Evolutionary conservation across 1,284 basidiomycete species (phyloP).

Genomic region (Trametes polyzona): DNA sequence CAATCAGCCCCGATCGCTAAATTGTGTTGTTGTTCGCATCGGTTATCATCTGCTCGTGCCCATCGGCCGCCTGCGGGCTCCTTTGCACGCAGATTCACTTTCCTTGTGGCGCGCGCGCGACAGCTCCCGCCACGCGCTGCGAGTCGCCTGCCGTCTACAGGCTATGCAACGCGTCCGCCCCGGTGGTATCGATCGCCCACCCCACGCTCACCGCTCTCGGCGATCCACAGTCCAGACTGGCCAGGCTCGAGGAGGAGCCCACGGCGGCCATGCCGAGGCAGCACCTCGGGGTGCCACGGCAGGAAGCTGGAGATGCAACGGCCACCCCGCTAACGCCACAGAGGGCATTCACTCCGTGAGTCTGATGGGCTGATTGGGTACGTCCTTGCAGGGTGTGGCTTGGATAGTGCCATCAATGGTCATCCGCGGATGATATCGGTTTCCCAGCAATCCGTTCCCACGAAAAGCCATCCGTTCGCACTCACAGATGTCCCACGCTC

Average conservation of each 20-base stretch:
- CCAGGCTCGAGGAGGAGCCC: background rate
- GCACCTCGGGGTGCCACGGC: constrained; percentile 22
- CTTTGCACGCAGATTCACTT: background rate
- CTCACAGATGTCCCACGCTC: too few species aligned
- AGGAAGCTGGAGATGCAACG: constrained; percentile 19
- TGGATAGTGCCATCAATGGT: constrained; percentile 9
- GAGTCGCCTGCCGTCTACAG: background rate
- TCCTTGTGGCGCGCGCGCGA: background rate
- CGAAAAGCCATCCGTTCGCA: too few species aligned
- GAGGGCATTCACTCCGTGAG: constrained; percentile 23
- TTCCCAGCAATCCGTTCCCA: too few species aligned
- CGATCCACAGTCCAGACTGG: background rate
- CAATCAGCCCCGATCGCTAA: constrained; percentile 17
- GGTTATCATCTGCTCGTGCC: constrained; percentile 20
- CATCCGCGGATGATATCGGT: too few species aligned
- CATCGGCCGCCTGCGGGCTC: constrained; percentile 9
- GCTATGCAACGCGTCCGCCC: background rate
- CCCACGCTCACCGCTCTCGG: background rate
- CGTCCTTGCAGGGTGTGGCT: constrained; percentile 27
- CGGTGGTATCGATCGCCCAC: background rate
- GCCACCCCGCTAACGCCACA: constrained; percentile 27
- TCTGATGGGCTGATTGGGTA: constrained; percentile 30
- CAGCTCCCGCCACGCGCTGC: too few species aligned
- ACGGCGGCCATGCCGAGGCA: constrained; percentile 18
- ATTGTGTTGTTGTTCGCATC: constrained; percentile 10